Percentiles rank a stretch among this genome's conserved stretches.
These are phyloP conservation scores for Penicillium sp. DNA, from an alignment of 2,329 filamentous ascomycete genomes.

Conservation along the genomic window DNA sequence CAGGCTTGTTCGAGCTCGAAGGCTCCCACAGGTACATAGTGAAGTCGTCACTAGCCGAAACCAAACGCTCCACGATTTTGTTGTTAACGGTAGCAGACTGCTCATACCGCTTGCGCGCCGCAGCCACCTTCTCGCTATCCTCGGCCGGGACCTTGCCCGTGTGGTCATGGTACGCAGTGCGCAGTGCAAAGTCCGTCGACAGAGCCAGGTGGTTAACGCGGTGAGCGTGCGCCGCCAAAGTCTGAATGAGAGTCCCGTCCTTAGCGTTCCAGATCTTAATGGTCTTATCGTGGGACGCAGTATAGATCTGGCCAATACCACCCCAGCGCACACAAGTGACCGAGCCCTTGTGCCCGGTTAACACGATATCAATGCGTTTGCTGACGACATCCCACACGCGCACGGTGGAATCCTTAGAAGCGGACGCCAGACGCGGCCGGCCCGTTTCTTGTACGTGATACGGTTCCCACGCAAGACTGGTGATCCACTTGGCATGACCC, in stretches of 20 bases:
- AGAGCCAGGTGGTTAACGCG: conserved; percentile 96
- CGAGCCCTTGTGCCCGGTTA: conserved; percentile 85
- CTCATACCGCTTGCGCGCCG: conserved; percentile 81
- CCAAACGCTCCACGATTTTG: conserved; percentile 78
- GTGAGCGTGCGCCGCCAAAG: conserved; percentile 80
- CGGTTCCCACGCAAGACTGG: conserved; percentile 87
- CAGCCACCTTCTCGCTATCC: conserved; percentile 71
- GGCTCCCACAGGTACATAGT: conserved; percentile 97
- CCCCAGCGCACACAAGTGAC: conserved; percentile 95
- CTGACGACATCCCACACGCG: conserved; percentile 84
- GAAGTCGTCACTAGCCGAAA: conserved; percentile 92
- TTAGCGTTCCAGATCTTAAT: conserved; percentile 87
- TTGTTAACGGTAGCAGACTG: conserved; percentile 79
- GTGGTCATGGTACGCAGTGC: conserved; percentile 87
- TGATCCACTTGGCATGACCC: conserved; percentile 89
- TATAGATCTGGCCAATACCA: conserved; percentile 83
- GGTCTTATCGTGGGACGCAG: conserved; percentile 86
- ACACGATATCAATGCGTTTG: conserved; percentile 76
- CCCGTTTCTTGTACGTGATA: conserved; percentile 78
- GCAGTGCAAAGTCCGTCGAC: conserved; percentile 86
- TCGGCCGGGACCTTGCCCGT: conserved; percentile 69
- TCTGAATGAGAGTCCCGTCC: conserved; percentile 79
- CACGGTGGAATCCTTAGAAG: conserved; percentile 87
- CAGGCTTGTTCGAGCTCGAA: conserved; percentile 74
- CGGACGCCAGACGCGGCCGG: conserved; percentile 80